A percentile compares a stretch with the other conserved stretches of the same genome.
Conservation (phyloP, 1,284 basidiomycete genomes). For the Irpex rosettiformis region DNA sequence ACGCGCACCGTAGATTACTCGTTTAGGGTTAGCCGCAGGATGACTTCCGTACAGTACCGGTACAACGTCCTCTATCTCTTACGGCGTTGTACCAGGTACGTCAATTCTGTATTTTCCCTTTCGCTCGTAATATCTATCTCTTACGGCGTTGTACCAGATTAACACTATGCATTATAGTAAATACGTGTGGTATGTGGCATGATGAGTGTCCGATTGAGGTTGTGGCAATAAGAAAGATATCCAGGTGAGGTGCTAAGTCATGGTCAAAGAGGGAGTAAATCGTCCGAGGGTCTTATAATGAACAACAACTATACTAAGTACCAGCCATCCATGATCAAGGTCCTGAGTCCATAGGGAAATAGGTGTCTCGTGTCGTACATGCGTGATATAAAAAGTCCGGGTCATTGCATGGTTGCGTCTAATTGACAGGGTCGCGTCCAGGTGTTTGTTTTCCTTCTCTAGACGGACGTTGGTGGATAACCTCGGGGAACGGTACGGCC, state of each 20-base stretch:
- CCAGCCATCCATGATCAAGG: background rate
- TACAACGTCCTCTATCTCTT: no score
- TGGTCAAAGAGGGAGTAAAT: background rate
- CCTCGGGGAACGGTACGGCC: slow-evolving; percentile 36
- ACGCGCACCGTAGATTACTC: no score
- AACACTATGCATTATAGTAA: background rate
- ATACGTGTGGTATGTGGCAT: background rate
- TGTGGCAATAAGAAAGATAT: background rate
- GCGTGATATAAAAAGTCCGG: background rate
- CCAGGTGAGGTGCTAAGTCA: background rate
- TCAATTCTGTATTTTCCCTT: no score
- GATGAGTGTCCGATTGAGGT: background rate
- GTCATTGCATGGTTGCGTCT: background rate
- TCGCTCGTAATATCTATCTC: no score
- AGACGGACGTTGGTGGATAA: slow-evolving; percentile 20
- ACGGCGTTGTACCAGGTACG: no score
- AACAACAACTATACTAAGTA: background rate
- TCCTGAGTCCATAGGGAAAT: background rate
- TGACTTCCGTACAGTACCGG: no score
- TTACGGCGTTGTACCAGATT: no score
- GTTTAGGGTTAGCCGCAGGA: no score
- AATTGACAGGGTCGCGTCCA: slow-evolving; percentile 19
- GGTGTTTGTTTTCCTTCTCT: slow-evolving; percentile 25
- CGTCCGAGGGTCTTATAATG: background rate
- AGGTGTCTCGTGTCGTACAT: slow-evolving; percentile 4